phyloP scores from a whole-genome alignment of 306 rosid species.

The Cajanus cajan region DNA sequence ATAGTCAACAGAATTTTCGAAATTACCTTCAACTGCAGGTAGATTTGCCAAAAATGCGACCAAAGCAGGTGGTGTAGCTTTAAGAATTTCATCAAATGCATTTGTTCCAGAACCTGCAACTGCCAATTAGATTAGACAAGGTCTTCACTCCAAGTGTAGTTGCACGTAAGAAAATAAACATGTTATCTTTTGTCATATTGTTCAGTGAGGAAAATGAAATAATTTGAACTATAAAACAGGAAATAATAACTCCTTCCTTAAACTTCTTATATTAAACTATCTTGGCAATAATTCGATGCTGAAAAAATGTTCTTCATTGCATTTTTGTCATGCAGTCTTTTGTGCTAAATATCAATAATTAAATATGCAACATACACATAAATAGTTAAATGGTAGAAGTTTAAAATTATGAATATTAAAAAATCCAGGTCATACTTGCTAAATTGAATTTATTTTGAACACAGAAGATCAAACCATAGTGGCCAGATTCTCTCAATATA shows the following conservation, averaged over 20 bases:
- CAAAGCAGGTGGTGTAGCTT: constrained; percentile 85
- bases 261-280: constrained; percentile 11
- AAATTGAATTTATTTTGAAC: neutral
- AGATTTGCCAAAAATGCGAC: constrained; percentile 79
- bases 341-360: neutral
- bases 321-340: neutral
- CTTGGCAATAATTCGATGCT: neutral
- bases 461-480: neutral
- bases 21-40: constrained; percentile 89
- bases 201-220: neutral
- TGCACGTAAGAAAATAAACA: constrained; percentile 23
- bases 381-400: neutral
- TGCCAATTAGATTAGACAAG: constrained; percentile 37
- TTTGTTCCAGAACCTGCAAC: constrained; percentile 55
- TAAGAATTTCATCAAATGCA: constrained; percentile 81
- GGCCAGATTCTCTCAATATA: neutral
- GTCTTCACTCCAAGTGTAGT: constrained; percentile 35
- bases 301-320: neutral
- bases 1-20: neutral
- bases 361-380: neutral
- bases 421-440: neutral
- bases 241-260: neutral
- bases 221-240: neutral
- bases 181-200: neutral
- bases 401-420: neutral